Conservation (phyloP, 2,329 filamentous ascomycete species). For the Hypoxylon rubiginosum region DNA sequence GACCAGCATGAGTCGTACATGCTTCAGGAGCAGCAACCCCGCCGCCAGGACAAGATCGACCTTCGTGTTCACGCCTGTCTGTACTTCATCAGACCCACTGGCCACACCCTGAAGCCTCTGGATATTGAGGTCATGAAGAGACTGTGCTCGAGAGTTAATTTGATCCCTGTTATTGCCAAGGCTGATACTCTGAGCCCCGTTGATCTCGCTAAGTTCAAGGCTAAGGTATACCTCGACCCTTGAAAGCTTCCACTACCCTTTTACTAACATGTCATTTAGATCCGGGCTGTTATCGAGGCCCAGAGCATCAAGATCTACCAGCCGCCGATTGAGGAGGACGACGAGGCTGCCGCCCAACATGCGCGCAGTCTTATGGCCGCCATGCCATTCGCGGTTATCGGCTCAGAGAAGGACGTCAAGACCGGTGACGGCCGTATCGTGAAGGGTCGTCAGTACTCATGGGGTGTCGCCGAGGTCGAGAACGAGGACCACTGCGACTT, state of each 20-base stretch:
- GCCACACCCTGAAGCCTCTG: slow-evolving; percentile 97
- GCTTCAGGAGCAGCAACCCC: slow-evolving; percentile 99
- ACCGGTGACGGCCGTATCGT: slow-evolving; percentile 95
- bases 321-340: slow-evolving; percentile 97
- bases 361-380: slow-evolving; percentile 94
- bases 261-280: slow-evolving; percentile 64
- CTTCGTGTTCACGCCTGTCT: slow-evolving; percentile 97
- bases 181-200: slow-evolving; percentile 95
- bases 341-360: slow-evolving; percentile 95
- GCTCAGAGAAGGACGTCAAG: slow-evolving; percentile 99
- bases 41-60: slow-evolving; percentile 98
- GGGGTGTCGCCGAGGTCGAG: slow-evolving; percentile 99
- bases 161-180: slow-evolving; percentile 99
- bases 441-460: slow-evolving; percentile 98
- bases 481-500: slow-evolving; percentile 99
- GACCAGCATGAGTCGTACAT: slow-evolving; percentile 99
- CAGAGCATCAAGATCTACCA: slow-evolving; percentile 99
- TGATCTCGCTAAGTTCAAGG: slow-evolving; percentile 94
- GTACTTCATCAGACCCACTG: slow-evolving; percentile 99
- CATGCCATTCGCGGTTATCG: slow-evolving; percentile 99
- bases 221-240: slow-evolving; percentile 74
- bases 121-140: slow-evolving; percentile 99
- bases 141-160: slow-evolving; percentile 95
- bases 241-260: neutral
- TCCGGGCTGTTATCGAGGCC: slow-evolving; percentile 94